These are phyloP conservation scores for Penicillium taxi DNA, from an alignment of 495 filamentous ascomycete species.

Conservation along the genomic window DNA sequence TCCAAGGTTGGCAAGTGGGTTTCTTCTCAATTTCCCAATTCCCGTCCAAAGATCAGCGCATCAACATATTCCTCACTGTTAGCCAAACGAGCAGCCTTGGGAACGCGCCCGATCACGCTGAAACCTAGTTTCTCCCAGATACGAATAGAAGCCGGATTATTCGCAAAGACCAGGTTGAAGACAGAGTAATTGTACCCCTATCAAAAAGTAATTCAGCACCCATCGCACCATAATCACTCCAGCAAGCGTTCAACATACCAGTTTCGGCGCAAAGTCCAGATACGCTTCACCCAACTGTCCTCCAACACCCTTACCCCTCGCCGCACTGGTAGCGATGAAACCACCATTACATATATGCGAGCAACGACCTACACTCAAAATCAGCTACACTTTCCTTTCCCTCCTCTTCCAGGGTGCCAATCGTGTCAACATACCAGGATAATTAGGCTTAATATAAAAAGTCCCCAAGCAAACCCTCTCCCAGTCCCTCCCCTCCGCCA, in stretches of 20 bases:
- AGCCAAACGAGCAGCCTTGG: slow-evolving; percentile 31
- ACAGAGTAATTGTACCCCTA: slow-evolving; percentile 91
- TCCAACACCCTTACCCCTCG: slow-evolving; percentile 82
- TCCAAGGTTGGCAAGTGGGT: not conserved
- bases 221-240: not conserved
- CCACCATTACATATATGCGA: slow-evolving; percentile 89
- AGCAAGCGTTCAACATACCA: slow-evolving; percentile 41
- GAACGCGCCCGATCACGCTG: slow-evolving; percentile 82
- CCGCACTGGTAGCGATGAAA: slow-evolving; percentile 77
- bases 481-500: slow-evolving; percentile 61
- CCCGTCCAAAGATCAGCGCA: slow-evolving; percentile 41
- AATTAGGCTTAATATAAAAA: slow-evolving; percentile 98
- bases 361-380: slow-evolving; percentile 29
- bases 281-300: slow-evolving; percentile 86
- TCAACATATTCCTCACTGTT: slow-evolving; percentile 39
- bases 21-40: slow-evolving; percentile 18
- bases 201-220: not conserved
- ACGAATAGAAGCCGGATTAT: slow-evolving; percentile 83
- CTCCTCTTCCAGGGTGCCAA: not conserved
- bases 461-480: slow-evolving; percentile 76
- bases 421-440: slow-evolving; percentile 64
- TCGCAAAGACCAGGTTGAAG: slow-evolving; percentile 98
- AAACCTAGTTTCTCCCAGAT: slow-evolving; percentile 98
- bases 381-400: too few relatives aligned
- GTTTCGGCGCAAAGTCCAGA: slow-evolving; percentile 82